Conservation (phyloP, 257 asterid genomes). For the Lycium ferocissimum region DNA sequence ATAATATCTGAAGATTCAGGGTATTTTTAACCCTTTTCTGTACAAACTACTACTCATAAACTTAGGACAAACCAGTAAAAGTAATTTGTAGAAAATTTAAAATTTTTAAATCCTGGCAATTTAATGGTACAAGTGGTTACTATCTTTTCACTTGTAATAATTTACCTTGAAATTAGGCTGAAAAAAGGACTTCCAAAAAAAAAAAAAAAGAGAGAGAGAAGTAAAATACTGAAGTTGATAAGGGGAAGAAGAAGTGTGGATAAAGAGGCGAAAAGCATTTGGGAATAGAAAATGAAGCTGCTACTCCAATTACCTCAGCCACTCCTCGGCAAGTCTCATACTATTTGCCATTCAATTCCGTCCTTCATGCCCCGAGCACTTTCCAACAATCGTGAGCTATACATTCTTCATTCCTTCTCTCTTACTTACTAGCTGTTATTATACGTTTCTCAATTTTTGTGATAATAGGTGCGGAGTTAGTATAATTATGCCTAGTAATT, state of each 20-base stretch:
- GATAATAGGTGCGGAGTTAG: neutral
- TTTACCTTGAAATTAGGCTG: neutral
- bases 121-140: no score
- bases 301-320: conserved; percentile 24
- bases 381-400: conserved; percentile 9
- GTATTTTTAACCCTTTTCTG: no score
- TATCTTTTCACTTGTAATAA: no score
- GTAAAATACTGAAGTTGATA: no score
- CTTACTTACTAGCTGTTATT: no score
- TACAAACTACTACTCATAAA: no score
- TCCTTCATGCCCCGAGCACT: conserved; percentile 17
- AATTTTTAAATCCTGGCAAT: no score
- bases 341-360: neutral
- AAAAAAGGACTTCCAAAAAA: neutral
- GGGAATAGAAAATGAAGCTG: neutral
- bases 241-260: neutral
- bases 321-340: neutral
- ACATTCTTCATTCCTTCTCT: neutral
- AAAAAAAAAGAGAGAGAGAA: neutral
- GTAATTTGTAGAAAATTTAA: no score
- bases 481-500: no score
- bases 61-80: no score
- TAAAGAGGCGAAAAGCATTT: neutral
- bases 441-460: no score
- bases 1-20: no score